Conservation (phyloP, 305 asterid genomes). For the Solanum hybrid region DNA sequence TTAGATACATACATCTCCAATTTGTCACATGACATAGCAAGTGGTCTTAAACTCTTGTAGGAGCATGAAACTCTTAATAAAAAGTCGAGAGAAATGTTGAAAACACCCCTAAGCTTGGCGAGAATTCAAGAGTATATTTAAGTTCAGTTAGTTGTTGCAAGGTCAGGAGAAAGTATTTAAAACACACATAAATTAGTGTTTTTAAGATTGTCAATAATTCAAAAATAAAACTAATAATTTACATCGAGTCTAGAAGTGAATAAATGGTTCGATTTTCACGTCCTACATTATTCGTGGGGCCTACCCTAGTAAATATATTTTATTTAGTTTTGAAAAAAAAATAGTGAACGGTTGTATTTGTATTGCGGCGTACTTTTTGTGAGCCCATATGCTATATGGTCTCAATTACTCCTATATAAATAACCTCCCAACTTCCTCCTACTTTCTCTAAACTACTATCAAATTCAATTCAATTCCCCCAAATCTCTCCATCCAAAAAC, state of each 20-base stretch:
- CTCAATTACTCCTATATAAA: neutral
- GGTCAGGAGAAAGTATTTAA: too few species aligned
- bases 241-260: neutral
- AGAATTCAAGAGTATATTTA: neutral
- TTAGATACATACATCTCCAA: neutral
- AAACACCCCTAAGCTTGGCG: too few species aligned
- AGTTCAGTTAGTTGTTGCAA: neutral
- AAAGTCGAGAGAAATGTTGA: too few species aligned
- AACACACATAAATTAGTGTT: too few species aligned
- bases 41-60: neutral
- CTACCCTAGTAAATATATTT: neutral
- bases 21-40: rapidly evolving
- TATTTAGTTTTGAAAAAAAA: neutral
- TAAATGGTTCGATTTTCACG: neutral
- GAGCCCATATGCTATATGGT: neutral
- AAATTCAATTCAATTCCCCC: neutral
- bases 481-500: neutral
- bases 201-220: neutral
- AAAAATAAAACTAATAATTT: too few species aligned
- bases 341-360: neutral
- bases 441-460: neutral
- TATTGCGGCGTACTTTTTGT: neutral
- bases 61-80: neutral
- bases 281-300: neutral
- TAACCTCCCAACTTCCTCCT: slow-evolving; percentile 4